Evolutionary conservation across 345 rosid genomes (phyloP), one percentile per base, ranked within the genome.

Genomic region (Draba incana): DNA sequence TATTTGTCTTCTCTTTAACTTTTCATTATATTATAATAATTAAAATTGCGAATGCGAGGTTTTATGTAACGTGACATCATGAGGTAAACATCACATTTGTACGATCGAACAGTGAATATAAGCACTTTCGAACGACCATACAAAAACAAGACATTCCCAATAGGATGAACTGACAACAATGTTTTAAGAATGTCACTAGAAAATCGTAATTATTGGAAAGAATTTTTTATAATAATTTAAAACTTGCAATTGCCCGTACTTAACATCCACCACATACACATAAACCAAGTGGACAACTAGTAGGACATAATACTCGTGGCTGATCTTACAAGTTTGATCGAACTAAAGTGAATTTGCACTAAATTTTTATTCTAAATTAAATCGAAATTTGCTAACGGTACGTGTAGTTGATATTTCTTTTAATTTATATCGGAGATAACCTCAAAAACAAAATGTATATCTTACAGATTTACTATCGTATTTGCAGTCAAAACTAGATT

Each of bases 101-200:
- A 53, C 8, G 59, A 60, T 51, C 51, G 67, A 66, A 66, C 35
- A 59, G 72, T 59, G 25, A 33, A n/a, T 24, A 59, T 41, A 65
- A 62, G 64, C 57, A 73, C 49, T 66, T 66, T 66, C 43, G 14
- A 58, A 35, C 33, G 67, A 73, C 48, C 62, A 66, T 52, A 59
- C 62, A 73, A 73, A 50, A 33, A 33, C 58, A 52, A 39, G 56
- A 66, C 25, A 52, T 59, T 53, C 27, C 33, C 33, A 35, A 60
- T 60, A 52, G 47, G 68, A 35, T 62, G 57, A 66, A 56, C 59
- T 74, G 77, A 74, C 77, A 74, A 66, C 73, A 60, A 74, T 52
- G 72, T 74, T 74, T 8, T 74, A 51, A 38, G 55, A 66, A 66
- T 64, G 70, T 64, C 69, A 71, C 75, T 45, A 33, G 31, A 45